Base-by-base conservation (phyloP, 2,329 filamentous ascomycete species). In the Xylariaceae sp. region DNA sequence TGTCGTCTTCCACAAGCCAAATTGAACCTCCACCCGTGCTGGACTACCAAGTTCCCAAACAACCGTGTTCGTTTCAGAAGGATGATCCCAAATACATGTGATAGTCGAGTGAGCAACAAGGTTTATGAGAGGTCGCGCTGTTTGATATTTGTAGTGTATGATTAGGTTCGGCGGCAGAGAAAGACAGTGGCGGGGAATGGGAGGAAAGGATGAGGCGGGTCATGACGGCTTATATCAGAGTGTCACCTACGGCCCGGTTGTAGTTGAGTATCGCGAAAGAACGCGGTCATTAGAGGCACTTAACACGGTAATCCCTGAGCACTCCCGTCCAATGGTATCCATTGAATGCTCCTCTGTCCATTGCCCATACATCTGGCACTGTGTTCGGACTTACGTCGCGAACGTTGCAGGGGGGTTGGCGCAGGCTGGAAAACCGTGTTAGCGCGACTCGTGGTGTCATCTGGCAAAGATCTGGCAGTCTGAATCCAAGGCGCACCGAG, bases 121-220 rank as follows among this genome's bases (percentile, higher is more conserved):
- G 22, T 27, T 27, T 27, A 27, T 7, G 7, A 27, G 22, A 27
- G 22, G 22, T 27, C 22, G 22, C 4, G 4, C 22, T 27, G 22
- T 27, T 27, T 27, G 22, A 27, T 27, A 27, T 27, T 27, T 27
- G 22, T 27, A 27, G 22, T 27, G 22, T 27, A 5, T 32, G 49
- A 49, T 51, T 49, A 46, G 43, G 50, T 39, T 55, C 39, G 22
- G 39, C 39, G 22, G 39, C 15, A 35, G 30, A 39, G 49, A 53
- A 55, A 44, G 43, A n/a, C 47, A 57, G 57, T 57, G 56, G 56
- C 55, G 53, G 54, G 50, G 47, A 39, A 32, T 35, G 44, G 15
- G 35, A 42, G 22, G 41, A 39, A 36, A 50, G 48, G 35, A 38
- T 45, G 30, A 39, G 42, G 39, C 30, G 51, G 44, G 46, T 42